Conservation (phyloP, 2,329 filamentous ascomycete genomes). For the Ambrosiella xylebori region DNA sequence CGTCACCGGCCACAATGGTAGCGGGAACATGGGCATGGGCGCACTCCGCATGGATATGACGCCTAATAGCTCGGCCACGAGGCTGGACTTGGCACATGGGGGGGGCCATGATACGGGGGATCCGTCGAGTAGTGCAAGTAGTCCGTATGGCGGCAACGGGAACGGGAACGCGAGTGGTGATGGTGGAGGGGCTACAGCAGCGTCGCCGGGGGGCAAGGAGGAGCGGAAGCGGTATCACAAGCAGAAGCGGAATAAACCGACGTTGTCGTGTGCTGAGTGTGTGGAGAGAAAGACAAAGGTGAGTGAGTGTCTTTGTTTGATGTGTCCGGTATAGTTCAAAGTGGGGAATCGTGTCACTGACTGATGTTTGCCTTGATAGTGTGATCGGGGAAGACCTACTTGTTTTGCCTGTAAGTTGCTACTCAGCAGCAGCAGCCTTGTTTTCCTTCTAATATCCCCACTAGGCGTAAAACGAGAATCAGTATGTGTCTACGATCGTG, state of each 20-base stretch:
- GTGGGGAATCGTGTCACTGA: not conserved
- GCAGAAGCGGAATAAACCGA: slow-evolving; percentile 74
- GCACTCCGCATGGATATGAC: not conserved
- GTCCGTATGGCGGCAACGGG: slow-evolving; percentile 3
- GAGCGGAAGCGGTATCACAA: slow-evolving; percentile 35
- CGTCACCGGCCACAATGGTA: not conserved
- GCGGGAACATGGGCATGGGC: not conserved
- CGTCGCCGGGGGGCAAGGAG: not conserved
- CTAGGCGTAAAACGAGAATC: slow-evolving; percentile 60
- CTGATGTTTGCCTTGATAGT: slow-evolving; percentile 29
- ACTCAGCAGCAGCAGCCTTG: not conserved
- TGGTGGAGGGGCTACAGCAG: slow-evolving; percentile 1
- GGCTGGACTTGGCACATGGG: not conserved
- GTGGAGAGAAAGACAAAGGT: slow-evolving; percentile 66
- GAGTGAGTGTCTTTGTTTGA: slow-evolving; percentile 16
- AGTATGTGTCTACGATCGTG: slow-evolving; percentile 55
- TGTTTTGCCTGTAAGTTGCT: slow-evolving; percentile 43
- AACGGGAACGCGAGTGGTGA: no score
- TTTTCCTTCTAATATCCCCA: not conserved
- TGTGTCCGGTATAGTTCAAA: not conserved
- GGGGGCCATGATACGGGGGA: slow-evolving; percentile 4
- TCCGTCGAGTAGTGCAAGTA: slow-evolving; percentile 9
- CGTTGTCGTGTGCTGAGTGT: slow-evolving; percentile 61
- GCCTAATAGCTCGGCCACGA: not conserved
- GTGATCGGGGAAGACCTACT: slow-evolving; percentile 55